Percentiles rank a stretch among this genome's conserved stretches.
phyloP scores from a whole-genome alignment of 176 grass and related monocot species.

The Triticum timopheevii region DNA sequence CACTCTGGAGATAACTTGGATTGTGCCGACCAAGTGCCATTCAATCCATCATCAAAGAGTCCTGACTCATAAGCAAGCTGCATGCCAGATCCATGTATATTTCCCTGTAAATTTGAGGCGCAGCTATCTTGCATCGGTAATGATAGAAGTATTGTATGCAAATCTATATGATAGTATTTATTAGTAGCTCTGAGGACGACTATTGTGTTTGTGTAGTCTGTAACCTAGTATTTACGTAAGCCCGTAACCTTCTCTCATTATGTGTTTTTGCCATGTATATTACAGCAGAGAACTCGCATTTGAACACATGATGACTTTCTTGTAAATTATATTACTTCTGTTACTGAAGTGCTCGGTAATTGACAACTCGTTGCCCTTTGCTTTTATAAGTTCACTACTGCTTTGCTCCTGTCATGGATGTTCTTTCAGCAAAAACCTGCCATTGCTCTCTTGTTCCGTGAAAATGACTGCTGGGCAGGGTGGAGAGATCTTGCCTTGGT shows the following conservation, averaged over 20 bases:
- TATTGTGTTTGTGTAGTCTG: neutral
- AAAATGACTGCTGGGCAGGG: neutral
- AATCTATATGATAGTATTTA: neutral
- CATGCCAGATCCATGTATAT: neutral
- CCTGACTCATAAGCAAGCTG: constrained; percentile 17
- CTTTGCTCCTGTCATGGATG: neutral
- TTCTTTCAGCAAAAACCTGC: neutral
- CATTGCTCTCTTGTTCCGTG: neutral
- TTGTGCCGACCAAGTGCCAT: constrained; percentile 65
- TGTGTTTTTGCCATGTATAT: constrained; percentile 12
- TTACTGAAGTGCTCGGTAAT: neutral
- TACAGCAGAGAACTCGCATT: constrained; percentile 25
- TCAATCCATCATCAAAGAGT: constrained; percentile 60
- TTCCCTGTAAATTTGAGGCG: constrained; percentile 15
- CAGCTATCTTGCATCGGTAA: neutral
- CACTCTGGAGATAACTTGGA: constrained; percentile 71
- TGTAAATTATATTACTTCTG: neutral
- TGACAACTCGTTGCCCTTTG: neutral
- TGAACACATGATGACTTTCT: neutral
- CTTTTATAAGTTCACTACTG: neutral
- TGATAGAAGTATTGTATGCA: neutral
- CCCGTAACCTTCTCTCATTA: neutral
- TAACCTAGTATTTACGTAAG: neutral
- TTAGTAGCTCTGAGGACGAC: constrained; percentile 10
- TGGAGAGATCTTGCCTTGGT: neutral